Conservation (phyloP, 2,329 filamentous ascomycete species). For the Pestalotiopsis sp. region DNA sequence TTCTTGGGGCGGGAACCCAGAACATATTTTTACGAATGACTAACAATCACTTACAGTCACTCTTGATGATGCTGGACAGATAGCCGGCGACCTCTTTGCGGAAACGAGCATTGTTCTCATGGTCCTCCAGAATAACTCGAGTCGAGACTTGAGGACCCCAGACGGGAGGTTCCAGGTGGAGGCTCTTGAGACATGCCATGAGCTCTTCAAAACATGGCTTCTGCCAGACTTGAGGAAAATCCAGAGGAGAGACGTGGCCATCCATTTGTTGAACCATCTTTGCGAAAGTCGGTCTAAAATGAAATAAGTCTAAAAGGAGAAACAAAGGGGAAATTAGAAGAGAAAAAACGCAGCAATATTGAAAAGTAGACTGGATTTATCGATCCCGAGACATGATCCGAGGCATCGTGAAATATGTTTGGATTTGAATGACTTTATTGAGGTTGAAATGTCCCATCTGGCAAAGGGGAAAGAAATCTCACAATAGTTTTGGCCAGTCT, state of each 20-base stretch:
- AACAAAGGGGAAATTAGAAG: constrained; percentile 5
- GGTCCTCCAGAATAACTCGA: constrained; percentile 43
- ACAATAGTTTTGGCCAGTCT: neutral
- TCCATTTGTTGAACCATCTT: neutral
- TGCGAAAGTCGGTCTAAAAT: neutral
- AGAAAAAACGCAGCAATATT: constrained; percentile 11
- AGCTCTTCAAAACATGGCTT: constrained; percentile 70
- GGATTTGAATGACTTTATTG: neutral
- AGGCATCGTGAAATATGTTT: constrained; percentile 2
- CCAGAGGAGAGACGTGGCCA: constrained; percentile 40
- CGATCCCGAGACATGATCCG: neutral
- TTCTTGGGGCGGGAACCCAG: too few relatives aligned
- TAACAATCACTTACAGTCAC: constrained; percentile 35
- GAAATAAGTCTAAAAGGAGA: neutral
- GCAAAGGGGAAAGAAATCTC: neutral
- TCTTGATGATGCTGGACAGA: constrained; percentile 70
- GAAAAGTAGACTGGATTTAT: neutral
- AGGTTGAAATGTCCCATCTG: neutral
- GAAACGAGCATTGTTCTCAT: constrained; percentile 44
- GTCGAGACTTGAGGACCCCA: constrained; percentile 59
- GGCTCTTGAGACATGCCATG: constrained; percentile 64
- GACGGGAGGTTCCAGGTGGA: constrained; percentile 68
- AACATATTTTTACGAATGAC: neutral
- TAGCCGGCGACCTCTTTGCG: constrained; percentile 63
- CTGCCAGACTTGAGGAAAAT: constrained; percentile 83